Evolutionary conservation across 257 asterid genomes (phyloP).

Genomic region (Striga asiatica): DNA sequence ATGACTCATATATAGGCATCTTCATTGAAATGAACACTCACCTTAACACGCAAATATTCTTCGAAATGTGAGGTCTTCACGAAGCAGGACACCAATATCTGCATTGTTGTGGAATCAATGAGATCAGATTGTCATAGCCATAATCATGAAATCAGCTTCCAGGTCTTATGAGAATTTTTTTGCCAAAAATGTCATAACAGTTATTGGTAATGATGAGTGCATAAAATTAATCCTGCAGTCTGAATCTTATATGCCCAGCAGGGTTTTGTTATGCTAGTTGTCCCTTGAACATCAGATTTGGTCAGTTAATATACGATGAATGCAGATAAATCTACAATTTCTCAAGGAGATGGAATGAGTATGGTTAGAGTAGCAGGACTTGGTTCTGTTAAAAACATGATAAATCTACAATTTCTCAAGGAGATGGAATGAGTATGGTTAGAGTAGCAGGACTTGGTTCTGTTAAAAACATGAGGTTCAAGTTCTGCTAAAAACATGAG

Average conservation of each 20-base stretch:
- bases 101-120: conserved; percentile 16
- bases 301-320: too few species aligned
- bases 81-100: conserved; percentile 91
- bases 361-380: background rate
- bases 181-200: background rate
- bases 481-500: background rate
- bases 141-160: conserved; percentile 2
- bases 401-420: background rate
- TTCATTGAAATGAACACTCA: conserved; percentile 24
- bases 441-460: background rate
- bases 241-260: background rate
- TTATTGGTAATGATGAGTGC: background rate
- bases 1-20: background rate
- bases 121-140: background rate
- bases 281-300: background rate
- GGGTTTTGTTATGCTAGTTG: background rate
- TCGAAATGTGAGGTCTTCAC: conserved; percentile 97
- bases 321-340: background rate
- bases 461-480: background rate
- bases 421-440: background rate
- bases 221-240: background rate
- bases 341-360: background rate
- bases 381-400: background rate
- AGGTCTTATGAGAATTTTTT: conserved; percentile 6
- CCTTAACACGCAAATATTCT: conserved; percentile 97